Base-by-base conservation (phyloP, 805 yeast genomes). In the Komagataella kurtzmanii region DNA sequence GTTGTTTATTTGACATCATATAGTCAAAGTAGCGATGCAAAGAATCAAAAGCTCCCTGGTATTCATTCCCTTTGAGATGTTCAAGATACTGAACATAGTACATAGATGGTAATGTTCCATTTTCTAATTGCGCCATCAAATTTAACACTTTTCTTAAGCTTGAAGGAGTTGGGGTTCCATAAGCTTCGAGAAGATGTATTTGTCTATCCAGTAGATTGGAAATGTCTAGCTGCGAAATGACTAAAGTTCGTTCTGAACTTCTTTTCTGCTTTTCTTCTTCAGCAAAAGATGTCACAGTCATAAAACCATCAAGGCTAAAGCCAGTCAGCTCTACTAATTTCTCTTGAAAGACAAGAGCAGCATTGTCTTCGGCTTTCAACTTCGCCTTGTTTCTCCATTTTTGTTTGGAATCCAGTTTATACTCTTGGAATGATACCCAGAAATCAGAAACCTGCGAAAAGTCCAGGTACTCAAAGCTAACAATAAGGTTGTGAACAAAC, bases 1-100 rank as follows among this genome's bases (percentile, higher is more conserved):
- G 78, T 40, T 80, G 79, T 55, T 76, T 76, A 53, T 75, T 77
- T 7, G 88, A 79, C 65, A 85, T 80, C 80, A 83, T 80, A 59
- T 85, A 84, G 63, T 86, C 95, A 62, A 82, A 86, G 55, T 76
- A 79, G 46, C 77, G 63, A 58, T 78, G 79, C 58, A 86, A 62
- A 59, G 81, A 67, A 66, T 82, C 68, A 63, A 76, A 73, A 0
- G 82, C 76, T 1, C 75, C 77, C 56, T 76, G 84, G 58, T 83
- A 85, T 58, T 86, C 85, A 3, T 80, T 76, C 10, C 65, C 71
- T 51, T 73, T 72, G 58, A 82, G 72, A 54, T 74, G 73, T 56
- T 83, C 83, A 23, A 85, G 68, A 57, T 82, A 85, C 48, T 71
- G 73, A 48, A 85, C 70, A 57, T 82, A 83, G 58, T 80, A 75